These are phyloP conservation scores for Phlebiopsis flavidoalba DNA, from an alignment of 768 basidiomycete species.

Conservation along the genomic window DNA sequence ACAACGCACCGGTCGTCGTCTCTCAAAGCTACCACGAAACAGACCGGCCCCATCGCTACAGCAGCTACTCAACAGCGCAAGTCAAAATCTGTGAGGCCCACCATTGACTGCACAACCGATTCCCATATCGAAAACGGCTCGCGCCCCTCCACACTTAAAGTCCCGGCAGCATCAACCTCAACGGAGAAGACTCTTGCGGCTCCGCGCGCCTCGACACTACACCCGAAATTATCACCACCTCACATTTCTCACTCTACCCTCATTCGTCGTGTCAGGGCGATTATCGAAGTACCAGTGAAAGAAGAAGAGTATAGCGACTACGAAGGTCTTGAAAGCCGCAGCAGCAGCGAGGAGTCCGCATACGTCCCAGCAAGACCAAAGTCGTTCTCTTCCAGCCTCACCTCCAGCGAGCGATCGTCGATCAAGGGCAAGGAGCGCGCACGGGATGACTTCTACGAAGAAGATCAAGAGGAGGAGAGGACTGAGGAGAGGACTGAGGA, in stretches of 20 bases:
- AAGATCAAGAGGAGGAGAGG: constrained; percentile 9
- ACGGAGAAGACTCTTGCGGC: neutral
- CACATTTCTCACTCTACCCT: constrained; percentile 21
- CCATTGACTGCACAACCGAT: neutral
- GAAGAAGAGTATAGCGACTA: constrained; percentile 50
- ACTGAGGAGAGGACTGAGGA: too few relatives aligned
- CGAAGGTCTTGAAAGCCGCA: constrained; percentile 20
- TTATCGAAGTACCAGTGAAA: constrained; percentile 56
- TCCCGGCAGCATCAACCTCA: neutral
- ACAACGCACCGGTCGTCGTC: neutral
- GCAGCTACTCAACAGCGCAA: neutral
- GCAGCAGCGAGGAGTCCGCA: constrained; percentile 24
- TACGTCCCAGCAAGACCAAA: neutral
- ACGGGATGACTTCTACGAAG: constrained; percentile 14
- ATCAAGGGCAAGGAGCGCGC: constrained; percentile 7
- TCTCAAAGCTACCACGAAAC: neutral
- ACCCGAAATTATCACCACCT: neutral
- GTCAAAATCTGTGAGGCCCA: neutral
- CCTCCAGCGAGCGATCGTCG: constrained; percentile 14
- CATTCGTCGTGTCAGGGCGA: constrained; percentile 61
- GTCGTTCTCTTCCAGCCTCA: neutral
- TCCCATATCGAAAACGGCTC: neutral
- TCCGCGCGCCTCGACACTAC: neutral
- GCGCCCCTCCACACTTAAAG: neutral
- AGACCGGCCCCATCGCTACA: neutral